These are phyloP conservation scores for Stagonosporopsis tanaceti DNA, from an alignment of 2,329 filamentous ascomycete genomes.

Conservation along the genomic window DNA sequence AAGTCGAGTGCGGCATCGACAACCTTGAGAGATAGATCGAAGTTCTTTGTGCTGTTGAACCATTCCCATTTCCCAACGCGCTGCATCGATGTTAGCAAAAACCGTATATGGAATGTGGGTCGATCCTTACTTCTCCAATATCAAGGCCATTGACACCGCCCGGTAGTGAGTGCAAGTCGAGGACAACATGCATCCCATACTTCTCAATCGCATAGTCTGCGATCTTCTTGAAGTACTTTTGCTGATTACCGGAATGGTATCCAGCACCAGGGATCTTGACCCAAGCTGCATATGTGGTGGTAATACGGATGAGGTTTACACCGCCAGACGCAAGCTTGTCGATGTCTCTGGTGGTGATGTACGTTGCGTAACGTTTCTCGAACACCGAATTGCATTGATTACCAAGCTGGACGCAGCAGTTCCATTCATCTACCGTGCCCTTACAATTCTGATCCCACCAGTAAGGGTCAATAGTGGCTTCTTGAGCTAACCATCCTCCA, in stretches of 20 bases:
- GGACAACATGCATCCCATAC: conserved; percentile 48
- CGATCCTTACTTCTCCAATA: conserved; percentile 19
- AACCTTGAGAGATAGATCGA: conserved; percentile 44
- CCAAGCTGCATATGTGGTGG: conserved; percentile 50
- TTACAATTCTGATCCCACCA: conserved; percentile 37
- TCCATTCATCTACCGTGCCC: conserved; percentile 47
- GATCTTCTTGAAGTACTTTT: conserved; percentile 39
- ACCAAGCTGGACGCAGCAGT: conserved; percentile 42
- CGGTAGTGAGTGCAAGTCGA: conserved; percentile 46
- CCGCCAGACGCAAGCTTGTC: conserved; percentile 44
- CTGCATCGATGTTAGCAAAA: background rate
- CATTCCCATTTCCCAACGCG: conserved; percentile 41
- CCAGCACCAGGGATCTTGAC: conserved; percentile 44
- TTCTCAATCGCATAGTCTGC: conserved; percentile 48
- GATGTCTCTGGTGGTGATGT: conserved; percentile 41
- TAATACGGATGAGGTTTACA: conserved; percentile 48
- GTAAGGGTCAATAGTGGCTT: conserved; percentile 35
- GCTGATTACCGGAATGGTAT: conserved; percentile 47
- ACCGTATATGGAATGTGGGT: background rate
- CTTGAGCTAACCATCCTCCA: conserved; percentile 47
- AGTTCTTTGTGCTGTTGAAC: conserved; percentile 48
- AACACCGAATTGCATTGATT: conserved; percentile 38
- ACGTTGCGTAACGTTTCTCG: conserved; percentile 42
- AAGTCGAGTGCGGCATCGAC: conserved; percentile 45
- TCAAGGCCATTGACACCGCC: conserved; percentile 43